These are phyloP conservation scores for Pythium oligandrum DNA, from an alignment of 352 stramenopile genomes.

Conservation along the genomic window DNA sequence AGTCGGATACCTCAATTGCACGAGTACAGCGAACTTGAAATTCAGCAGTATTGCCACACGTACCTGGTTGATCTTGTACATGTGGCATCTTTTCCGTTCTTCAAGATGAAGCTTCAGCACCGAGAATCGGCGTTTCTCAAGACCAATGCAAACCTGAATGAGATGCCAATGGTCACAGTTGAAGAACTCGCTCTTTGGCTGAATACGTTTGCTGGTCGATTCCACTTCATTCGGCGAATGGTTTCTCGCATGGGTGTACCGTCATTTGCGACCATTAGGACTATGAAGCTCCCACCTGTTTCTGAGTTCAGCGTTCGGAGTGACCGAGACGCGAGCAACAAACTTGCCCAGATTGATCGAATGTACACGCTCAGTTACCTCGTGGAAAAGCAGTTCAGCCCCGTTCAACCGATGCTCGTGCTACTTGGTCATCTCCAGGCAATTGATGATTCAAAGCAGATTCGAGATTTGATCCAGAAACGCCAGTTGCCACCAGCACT, in stretches of 20 bases:
- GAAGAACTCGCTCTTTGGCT: conserved; percentile 13
- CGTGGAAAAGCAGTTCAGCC: conserved; percentile 21
- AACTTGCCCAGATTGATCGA: conserved; percentile 67
- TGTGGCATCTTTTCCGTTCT: conserved; percentile 5
- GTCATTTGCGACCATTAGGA: conserved; percentile 18
- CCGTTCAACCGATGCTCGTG: conserved; percentile 15
- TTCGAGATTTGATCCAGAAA: conserved; percentile 10
- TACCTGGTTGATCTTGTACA: conserved; percentile 19
- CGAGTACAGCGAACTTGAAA: conserved; percentile 33
- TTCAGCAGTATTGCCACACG: conserved; percentile 43
- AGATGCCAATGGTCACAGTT: too few relatives aligned
- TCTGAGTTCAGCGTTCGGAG: conserved; percentile 8
- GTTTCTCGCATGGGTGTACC: conserved; percentile 37
- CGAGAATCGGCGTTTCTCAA: neutral
- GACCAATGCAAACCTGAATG: too few relatives aligned
- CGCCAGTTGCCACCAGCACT: neutral
- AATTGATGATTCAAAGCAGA: neutral
- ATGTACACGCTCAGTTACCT: conserved; percentile 48
- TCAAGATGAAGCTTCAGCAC: neutral
- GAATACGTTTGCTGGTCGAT: conserved; percentile 31
- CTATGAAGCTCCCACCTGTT: conserved; percentile 8
- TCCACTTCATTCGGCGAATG: conserved; percentile 35
- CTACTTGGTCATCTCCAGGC: conserved; percentile 13
- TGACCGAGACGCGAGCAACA: conserved; percentile 36
- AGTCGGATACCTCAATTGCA: conserved; percentile 22